These are phyloP conservation scores for Chaetothyriales sp. DNA, from an alignment of 2,329 filamentous ascomycete species.

Conservation along the genomic window DNA sequence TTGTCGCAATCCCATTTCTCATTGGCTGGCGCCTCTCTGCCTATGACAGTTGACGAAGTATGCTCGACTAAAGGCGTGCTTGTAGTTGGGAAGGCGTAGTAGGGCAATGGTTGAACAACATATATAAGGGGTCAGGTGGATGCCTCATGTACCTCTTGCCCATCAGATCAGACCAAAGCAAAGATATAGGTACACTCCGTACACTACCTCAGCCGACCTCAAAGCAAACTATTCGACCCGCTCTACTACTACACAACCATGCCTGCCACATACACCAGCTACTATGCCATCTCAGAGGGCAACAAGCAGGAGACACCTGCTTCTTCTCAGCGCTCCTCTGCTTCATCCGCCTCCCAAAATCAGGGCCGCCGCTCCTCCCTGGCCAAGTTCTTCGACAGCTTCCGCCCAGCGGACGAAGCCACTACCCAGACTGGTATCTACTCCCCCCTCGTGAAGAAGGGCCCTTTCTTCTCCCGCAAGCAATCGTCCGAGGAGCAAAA, in stretches of 20 bases:
- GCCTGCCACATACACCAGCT: constrained; percentile 8
- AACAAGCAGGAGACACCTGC: constrained; percentile 4
- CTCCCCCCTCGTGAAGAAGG: constrained; percentile 11
- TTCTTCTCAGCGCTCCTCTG: constrained; percentile 8
- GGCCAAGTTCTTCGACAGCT: constrained; percentile 10
- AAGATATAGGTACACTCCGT: no score
- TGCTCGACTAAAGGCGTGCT: no score
- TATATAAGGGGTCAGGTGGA: background rate
- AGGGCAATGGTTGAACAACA: no score
- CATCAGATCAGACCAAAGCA: no score
- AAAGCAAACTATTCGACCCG: background rate
- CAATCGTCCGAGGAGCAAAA: background rate
- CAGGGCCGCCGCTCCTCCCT: constrained; percentile 2
- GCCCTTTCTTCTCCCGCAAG: constrained; percentile 7
- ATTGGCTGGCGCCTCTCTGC: background rate
- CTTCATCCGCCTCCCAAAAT: constrained; percentile 2
- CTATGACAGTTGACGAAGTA: no score
- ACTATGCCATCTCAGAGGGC: constrained; percentile 12
- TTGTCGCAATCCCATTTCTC: background rate
- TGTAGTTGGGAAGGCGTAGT: no score
- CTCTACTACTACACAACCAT: background rate
- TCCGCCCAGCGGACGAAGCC: constrained; percentile 10
- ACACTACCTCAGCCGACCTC: constrained; percentile 9
- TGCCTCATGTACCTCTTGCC: background rate
- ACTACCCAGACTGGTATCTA: constrained; percentile 12